Evolutionary conservation across 306 rosid genomes (phyloP).

Genomic region (Spatholobus suberectus): DNA sequence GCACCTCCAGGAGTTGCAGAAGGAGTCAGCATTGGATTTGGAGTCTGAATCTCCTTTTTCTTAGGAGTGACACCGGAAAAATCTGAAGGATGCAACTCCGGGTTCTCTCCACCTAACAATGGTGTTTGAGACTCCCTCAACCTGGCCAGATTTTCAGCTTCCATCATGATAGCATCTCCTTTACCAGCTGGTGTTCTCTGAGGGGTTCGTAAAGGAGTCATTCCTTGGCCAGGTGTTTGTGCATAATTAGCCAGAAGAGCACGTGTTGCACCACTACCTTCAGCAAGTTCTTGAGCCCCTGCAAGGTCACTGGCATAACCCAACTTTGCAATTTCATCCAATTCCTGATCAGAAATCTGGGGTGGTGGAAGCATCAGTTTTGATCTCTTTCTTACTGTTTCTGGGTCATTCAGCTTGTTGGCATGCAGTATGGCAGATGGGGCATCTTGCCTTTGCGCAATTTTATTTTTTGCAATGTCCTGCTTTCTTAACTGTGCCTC

Average conservation of each 20-base stretch:
- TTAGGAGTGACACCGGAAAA: constrained; percentile 95
- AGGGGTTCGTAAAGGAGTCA: constrained; percentile 83
- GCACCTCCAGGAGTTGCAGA: constrained; percentile 84
- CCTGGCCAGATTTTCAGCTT: constrained; percentile 92
- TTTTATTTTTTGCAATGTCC: constrained; percentile 85
- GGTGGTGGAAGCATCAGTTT: constrained; percentile 96
- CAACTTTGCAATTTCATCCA: constrained; percentile 94
- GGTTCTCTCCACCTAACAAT: constrained; percentile 89
- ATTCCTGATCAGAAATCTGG: constrained; percentile 86
- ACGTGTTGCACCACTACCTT: constrained; percentile 82
- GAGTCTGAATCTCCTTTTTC: constrained; percentile 78
- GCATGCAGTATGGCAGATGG: constrained; percentile 88
- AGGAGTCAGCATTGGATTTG: constrained; percentile 84
- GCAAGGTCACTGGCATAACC: constrained; percentile 91
- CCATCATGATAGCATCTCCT: constrained; percentile 96
- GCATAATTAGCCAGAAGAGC: constrained; percentile 88
- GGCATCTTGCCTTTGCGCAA: constrained; percentile 85
- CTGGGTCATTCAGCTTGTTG: constrained; percentile 90
- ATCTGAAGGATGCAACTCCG: constrained; percentile 90
- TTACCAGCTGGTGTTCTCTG: constrained; percentile 92
- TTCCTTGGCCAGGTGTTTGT: constrained; percentile 78
- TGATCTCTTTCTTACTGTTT: constrained; percentile 85
- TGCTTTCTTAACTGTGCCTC: constrained; percentile 88
- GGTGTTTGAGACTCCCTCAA: constrained; percentile 96
- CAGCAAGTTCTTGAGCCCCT: constrained; percentile 71